A percentile compares a stretch with the other conserved stretches of the same genome.
These are phyloP conservation scores for Dittrichia graveolens DNA, from an alignment of 129 eudicot genomes.

Conservation along the genomic window DNA sequence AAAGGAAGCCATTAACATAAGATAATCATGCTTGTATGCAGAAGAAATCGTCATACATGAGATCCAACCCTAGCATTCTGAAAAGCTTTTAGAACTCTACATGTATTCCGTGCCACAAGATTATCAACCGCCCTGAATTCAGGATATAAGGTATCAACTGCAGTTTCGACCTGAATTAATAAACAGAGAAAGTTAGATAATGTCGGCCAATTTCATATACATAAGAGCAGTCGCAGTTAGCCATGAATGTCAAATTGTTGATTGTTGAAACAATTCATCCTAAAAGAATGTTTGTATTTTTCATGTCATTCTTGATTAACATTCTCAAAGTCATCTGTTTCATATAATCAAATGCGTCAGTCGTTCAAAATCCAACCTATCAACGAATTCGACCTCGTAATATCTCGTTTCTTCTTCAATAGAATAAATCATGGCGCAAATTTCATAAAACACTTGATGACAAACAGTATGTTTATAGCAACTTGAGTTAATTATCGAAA, in stretches of 20 bases:
- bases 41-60: constrained; percentile 56
- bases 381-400: constrained; percentile 3
- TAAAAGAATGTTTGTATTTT: too few relatives aligned
- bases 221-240: neutral
- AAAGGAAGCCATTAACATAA: neutral
- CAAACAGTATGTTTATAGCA: neutral
- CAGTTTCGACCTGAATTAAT: constrained; percentile 66
- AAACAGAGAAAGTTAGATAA: neutral
- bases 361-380: neutral
- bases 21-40: neutral
- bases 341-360: neutral
- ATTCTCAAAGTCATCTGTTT: neutral
- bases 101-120: constrained; percentile 78
- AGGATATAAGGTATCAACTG: constrained; percentile 65
- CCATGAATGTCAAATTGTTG: neutral
- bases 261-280: neutral
- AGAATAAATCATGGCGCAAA: neutral
- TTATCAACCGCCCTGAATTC: constrained; percentile 81
- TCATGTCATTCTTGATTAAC: neutral
- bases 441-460: neutral
- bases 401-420: neutral
- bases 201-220: neutral
- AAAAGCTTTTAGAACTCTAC: constrained; percentile 87
- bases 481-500: neutral
- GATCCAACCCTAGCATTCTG: constrained; percentile 89